Evolutionary conservation across 768 basidiomycete species (phyloP), one percentile per base, ranked within the genome.

Genomic region (Boletus rubropictus): DNA sequence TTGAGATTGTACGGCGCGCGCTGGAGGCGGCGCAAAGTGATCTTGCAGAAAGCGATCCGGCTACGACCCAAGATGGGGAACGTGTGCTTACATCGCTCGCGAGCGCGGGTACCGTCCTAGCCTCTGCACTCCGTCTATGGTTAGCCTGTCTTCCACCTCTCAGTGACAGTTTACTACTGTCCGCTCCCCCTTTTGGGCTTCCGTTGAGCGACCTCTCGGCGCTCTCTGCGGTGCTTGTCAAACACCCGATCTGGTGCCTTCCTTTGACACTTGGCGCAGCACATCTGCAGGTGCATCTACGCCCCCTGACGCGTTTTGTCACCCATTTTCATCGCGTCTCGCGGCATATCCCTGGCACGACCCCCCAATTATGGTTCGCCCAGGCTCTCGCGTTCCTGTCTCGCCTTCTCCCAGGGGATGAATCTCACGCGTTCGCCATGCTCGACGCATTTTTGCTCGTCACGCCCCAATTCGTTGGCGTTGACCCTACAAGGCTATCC

Each of bases 371-470:
- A 17, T 88, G 86, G 86, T 67, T 84, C 32, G 79, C 80, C 0
- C 84, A 86, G 52, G 78, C 80, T 3, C 73, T 84, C 28, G 67
- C 77, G 0, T 74, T 86, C 38, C 54, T 87, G 1, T 54, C 66
- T 12, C 67, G 75, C 28, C 69, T 84, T 20, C 68, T 81, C 11
- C 86, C 85, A 0, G 90, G 91, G 11, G 86, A 94, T 52, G 92
- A 94, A 60, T 77, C 77, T 1, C 58, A 68, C 29, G 83, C 78
- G 0, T 53, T 70, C 20, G 61, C 60, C 20, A 66, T 79, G 44
- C 49, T 81, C 20, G 63, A 54, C 7, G 14, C 50, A 0, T 49
- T 62, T 15, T 39, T 44, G 0, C 39, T 48, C 8, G 52, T 62
- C 34, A 57, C 53, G 3, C 55, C 64, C 0, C 50, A 44, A 9